Evolutionary conservation across 2,329 filamentous ascomycete genomes (phyloP).

Genomic region (Cryphonectria parasitica): DNA sequence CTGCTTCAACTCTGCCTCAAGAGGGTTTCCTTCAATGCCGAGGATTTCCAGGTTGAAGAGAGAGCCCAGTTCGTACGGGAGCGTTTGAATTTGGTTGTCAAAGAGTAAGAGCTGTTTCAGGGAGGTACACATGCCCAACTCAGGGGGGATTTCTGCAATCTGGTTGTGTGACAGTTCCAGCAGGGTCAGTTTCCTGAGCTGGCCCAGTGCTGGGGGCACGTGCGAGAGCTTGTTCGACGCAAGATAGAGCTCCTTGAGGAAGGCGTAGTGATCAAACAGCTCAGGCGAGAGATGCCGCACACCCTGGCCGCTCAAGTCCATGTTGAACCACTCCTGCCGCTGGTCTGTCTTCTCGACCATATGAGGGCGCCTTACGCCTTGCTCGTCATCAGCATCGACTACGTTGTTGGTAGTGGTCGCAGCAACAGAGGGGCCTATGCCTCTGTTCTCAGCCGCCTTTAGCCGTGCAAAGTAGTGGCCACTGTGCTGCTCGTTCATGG

Average conservation of each 20-base stretch:
- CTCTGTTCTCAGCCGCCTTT: constrained; percentile 72
- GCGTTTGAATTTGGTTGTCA: constrained; percentile 81
- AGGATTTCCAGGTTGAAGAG: constrained; percentile 87
- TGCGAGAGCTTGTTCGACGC: constrained; percentile 87
- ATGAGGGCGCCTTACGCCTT: constrained; percentile 63
- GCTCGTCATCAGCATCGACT: constrained; percentile 56
- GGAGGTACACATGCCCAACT: constrained; percentile 96
- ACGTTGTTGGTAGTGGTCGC: constrained; percentile 53
- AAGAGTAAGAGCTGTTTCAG: constrained; percentile 85
- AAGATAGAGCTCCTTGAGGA: constrained; percentile 89
- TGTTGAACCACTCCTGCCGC: constrained; percentile 85
- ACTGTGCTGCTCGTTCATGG: constrained; percentile 69
- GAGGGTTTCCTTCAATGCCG: constrained; percentile 88
- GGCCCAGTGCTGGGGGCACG: constrained; percentile 81
- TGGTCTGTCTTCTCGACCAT: constrained; percentile 69
- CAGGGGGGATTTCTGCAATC: constrained; percentile 77
- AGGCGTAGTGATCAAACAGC: constrained; percentile 81
- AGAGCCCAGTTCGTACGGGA: constrained; percentile 87
- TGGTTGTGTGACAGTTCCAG: constrained; percentile 91
- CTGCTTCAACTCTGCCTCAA: constrained; percentile 75
- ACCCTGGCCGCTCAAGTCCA: constrained; percentile 96
- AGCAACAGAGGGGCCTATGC: constrained; percentile 59
- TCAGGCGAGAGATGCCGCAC: constrained; percentile 78
- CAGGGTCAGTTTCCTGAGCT: constrained; percentile 77
- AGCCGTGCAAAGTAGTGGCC: constrained; percentile 74